Base-by-base conservation (phyloP, 768 basidiomycete species). In the Russula brevipes region DNA sequence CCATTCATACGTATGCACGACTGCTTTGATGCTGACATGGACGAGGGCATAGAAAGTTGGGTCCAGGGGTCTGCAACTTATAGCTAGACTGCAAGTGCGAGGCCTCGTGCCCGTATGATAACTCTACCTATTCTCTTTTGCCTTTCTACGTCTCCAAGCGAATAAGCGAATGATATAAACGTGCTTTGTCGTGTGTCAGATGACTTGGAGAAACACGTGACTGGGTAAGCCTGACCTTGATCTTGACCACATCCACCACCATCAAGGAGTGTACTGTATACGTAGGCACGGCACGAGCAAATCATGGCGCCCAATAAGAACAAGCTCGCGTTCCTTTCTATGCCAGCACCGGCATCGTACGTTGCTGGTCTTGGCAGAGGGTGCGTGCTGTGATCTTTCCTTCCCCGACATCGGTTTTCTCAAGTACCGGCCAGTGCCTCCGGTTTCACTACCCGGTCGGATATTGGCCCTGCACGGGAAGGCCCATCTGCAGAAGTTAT, bases 321-420 rank as follows among this genome's bases (percentile, higher is more conserved):
- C 73, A 92, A 92, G 75, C 77, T 94, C 71, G 91, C 91, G 0
- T 94, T 94, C 72, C 70, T 94, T 71, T 90, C 89, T 2, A 92
- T 92, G 89, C 88, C 91, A 3, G 95, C 95, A 35, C 95, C 95
- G 45, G 91, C 96, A 0, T 95, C 93, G 0, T 98, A 98, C 74
- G 97, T 98, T 42, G 97, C 96, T 68, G 97, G 97, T 88, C 87
- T 98, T 38, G 95, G 96, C 76, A 86, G 95, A 80, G 96, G 94
- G 89, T 94, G 69, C 63, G 88, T 77, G 33, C 58, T 51, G 17
- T 11, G 9, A 6, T 16, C 8, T 42, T 47, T 12, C 42, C 33
- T 59, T 41, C 17, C 36, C 30, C n/a, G 41, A 17, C 45, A 36
- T 59, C 38, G 16, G 35, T 36, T 61, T 33, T 47, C 57, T 44